Evolutionary conservation across 805 yeast species (phyloP).

Genomic region (Tetrapisispora pingtungensis): DNA sequence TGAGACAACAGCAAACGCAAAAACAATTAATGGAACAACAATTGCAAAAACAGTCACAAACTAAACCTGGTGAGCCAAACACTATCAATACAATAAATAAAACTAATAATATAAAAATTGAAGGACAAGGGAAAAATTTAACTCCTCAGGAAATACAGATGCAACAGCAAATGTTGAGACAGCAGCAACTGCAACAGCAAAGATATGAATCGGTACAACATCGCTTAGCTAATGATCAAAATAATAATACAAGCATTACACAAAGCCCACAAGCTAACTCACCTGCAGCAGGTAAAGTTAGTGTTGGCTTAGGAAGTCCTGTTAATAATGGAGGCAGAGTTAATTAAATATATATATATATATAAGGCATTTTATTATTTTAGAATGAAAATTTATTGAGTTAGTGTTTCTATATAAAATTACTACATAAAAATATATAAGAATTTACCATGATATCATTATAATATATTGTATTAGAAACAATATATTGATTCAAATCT

Average conservation of each 20-base stretch:
- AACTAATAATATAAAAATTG: background rate
- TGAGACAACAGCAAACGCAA: constrained; percentile 17
- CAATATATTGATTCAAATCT: no score
- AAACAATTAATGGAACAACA: constrained; percentile 5
- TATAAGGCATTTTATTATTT: no score
- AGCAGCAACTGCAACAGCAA: constrained; percentile 28
- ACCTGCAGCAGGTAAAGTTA: constrained; percentile 14
- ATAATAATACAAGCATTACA: constrained; percentile 25
- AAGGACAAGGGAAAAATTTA: constrained; percentile 16
- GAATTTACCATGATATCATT: no score
- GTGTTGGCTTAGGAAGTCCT: constrained; percentile 17
- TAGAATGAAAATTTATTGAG: no score
- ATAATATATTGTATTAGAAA: no score
- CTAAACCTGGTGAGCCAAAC: constrained; percentile 2
- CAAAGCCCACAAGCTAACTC: constrained; percentile 9
- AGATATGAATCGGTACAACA: constrained; percentile 28
- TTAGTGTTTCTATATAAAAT: no score
- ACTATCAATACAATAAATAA: background rate
- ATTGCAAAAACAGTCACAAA: constrained; percentile 8
- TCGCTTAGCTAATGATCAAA: constrained; percentile 22
- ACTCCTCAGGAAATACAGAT: constrained; percentile 28
- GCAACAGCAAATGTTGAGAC: constrained; percentile 28
- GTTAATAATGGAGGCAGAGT: constrained; percentile 7
- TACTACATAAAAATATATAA: no score
- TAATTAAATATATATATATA: background rate